Evolutionary conservation across 2,329 filamentous ascomycete genomes (phyloP), one percentile per base, ranked within the genome.

Genomic region (Botrytis medusae): DNA sequence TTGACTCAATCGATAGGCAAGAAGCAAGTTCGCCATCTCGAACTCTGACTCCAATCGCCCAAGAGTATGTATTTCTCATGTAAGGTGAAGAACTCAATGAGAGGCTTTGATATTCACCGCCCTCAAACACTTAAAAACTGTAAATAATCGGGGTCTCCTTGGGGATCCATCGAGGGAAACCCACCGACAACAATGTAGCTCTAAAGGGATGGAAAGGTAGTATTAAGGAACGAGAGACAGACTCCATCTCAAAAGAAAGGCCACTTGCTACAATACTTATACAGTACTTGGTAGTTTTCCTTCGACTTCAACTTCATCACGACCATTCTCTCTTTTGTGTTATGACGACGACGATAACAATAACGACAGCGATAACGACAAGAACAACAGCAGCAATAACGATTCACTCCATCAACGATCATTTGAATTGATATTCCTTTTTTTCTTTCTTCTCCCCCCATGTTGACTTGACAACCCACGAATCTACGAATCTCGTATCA

Each of bases 401-500:
- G 10, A 54, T n/a, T 65, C 40, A 29, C 9, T 46, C 67, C 8
- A 25, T 54, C 65, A 32, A 59, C 18, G 3, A 54, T 29, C 51
- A n/a, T 54, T 54, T 18, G n/a, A 67, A 48, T 34, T 32, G 10
- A 32, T 25, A 16, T 10, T 40, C 18, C 8, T 25, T 18, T 16
- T 14, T 22, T 57, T 29, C 3, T 29, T 10, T 34, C 40, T 70
- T 29, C 32, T 51, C 16, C 40, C 32, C 25, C 32, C 20, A 67
- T n/a, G 69, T 72, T 72, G 69, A 67, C 69, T 72, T 67, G 60
- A 54, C 69, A 67, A 67, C 61, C 69, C 70, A 59, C 20, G n/a
- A 44, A 37, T 34, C 44, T 72, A 59, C 20, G n/a, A 34, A 37
- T 34, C 44, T 72, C 48, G 69, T 65, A 63, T 72, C 62, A 62